These are phyloP conservation scores for Rhizopogon vulgaris DNA, from an alignment of 768 basidiomycete genomes.

Conservation along the genomic window DNA sequence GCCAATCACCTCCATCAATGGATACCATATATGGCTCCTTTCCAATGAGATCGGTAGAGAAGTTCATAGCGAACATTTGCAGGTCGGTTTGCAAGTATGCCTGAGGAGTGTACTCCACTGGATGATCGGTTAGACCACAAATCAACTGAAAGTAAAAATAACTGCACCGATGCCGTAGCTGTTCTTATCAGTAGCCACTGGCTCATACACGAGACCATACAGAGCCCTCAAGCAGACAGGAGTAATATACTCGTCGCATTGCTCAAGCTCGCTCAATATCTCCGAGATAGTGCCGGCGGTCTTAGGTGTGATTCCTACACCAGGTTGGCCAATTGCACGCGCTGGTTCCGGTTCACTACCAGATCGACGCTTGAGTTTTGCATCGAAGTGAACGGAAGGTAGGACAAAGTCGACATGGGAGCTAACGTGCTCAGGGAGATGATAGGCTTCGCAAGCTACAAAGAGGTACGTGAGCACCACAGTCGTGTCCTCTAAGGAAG, in stretches of 20 bases:
- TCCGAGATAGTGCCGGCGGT: conserved; percentile 8
- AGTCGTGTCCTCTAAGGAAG: background rate
- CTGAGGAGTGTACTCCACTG: conserved; percentile 30
- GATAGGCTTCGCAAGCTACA: conserved; percentile 28
- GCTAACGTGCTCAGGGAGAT: conserved; percentile 23
- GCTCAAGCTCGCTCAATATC: conserved; percentile 8
- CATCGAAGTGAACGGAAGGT: conserved; percentile 28
- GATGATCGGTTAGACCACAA: background rate
- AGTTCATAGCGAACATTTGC: conserved; percentile 29
- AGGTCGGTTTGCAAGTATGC: conserved; percentile 23
- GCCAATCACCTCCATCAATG: conserved; percentile 29
- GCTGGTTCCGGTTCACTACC: conserved; percentile 3
- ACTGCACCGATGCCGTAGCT: conserved; percentile 27
- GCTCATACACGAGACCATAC: conserved; percentile 18
- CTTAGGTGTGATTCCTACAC: conserved; percentile 12
- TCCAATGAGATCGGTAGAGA: conserved; percentile 13
- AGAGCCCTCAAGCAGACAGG: conserved; percentile 23
- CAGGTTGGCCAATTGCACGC: conserved; percentile 12
- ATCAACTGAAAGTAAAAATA: background rate
- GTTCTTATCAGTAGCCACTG: conserved; percentile 20
- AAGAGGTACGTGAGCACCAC: background rate
- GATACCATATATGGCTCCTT: conserved; percentile 23
- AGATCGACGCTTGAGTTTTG: conserved; percentile 15
- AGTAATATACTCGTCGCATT: conserved; percentile 24
- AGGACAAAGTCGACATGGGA: conserved; percentile 29